A percentile compares a stretch with the other conserved stretches of the same genome.
phyloP scores from a whole-genome alignment of 345 rosid species.

The Populus ilicifolia region DNA sequence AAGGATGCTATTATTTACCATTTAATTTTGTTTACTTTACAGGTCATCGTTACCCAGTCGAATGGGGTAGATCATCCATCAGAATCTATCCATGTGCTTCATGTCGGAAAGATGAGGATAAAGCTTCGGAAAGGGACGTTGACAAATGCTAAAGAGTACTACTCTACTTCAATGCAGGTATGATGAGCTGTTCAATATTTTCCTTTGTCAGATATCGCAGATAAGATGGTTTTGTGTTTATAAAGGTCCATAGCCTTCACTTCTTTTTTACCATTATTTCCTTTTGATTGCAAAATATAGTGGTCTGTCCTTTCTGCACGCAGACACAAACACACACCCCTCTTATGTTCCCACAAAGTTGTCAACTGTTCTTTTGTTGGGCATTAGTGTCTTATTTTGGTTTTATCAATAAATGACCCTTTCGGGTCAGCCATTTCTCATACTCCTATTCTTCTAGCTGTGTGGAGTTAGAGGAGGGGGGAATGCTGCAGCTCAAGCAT shows the following conservation, averaged over 20 bases:
- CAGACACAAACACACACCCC: not conserved
- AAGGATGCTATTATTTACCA: not conserved
- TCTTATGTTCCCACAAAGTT: not conserved
- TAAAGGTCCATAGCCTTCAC: not conserved
- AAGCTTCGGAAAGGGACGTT: constrained; percentile 79
- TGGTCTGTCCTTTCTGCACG: not conserved
- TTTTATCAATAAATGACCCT: not conserved
- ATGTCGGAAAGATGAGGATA: constrained; percentile 95
- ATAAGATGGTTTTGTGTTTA: not conserved
- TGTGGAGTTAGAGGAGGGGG: constrained; percentile 99
- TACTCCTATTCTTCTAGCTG: constrained; percentile 34
- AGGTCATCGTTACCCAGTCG: constrained; percentile 84
- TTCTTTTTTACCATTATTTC: not conserved
- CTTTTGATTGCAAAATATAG: not conserved
- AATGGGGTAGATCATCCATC: constrained; percentile 62
- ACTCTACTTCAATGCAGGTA: constrained; percentile 87
- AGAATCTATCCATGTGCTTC: constrained; percentile 80
- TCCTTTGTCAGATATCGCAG: not conserved
- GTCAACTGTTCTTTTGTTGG: not conserved
- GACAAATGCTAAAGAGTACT: constrained; percentile 75
- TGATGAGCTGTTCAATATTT: not conserved
- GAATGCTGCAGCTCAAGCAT: constrained; percentile 89
- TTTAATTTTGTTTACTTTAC: not conserved
- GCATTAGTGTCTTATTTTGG: not conserved
- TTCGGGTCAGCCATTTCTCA: not conserved